A percentile compares a stretch with the other conserved stretches of the same genome.
phyloP scores from a whole-genome alignment of 805 yeast species.

The Metahyphopichia silvanorum region DNA sequence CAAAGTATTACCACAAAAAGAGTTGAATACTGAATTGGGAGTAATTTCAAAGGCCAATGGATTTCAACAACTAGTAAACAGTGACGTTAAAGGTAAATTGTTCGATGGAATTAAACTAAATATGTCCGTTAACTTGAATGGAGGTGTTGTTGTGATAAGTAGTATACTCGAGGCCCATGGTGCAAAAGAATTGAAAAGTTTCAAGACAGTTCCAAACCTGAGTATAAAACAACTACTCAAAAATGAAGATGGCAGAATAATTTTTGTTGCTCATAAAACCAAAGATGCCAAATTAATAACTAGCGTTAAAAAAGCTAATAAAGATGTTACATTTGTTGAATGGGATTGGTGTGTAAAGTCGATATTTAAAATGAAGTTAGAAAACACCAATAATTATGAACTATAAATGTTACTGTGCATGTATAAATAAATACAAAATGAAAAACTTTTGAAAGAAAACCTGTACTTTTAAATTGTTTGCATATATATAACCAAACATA shows the following conservation, averaged over 20 bases:
- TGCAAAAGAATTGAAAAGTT: conserved; percentile 21
- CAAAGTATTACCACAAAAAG: conserved; percentile 23
- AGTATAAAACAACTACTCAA: conserved; percentile 13
- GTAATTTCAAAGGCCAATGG: conserved; percentile 12
- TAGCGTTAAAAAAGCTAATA: conserved; percentile 12
- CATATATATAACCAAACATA: not conserved
- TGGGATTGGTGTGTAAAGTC: conserved; percentile 66
- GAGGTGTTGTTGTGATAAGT: conserved; percentile 55
- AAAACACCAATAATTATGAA: conserved; percentile 16
- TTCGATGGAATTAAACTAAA: conserved; percentile 51
- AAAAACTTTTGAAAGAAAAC: not conserved
- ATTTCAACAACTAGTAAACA: conserved; percentile 10
- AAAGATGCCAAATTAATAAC: conserved; percentile 33
- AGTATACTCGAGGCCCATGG: conserved; percentile 65
- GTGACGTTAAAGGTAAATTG: conserved; percentile 27
- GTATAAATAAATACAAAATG: not conserved
- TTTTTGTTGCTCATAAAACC: conserved; percentile 29
- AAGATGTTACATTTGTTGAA: conserved; percentile 36
- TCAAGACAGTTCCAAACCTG: conserved; percentile 9
- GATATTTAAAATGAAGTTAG: conserved; percentile 46
- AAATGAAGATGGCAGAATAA: conserved; percentile 10
- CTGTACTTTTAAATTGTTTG: no score
- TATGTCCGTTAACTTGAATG: conserved; percentile 56
- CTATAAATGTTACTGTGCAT: conserved; percentile 7
- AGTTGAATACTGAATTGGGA: conserved; percentile 30